These are phyloP conservation scores for Saksenaea vasiformis DNA, from an alignment of 371 early-diverging fungal genomes.

Conservation along the genomic window DNA sequence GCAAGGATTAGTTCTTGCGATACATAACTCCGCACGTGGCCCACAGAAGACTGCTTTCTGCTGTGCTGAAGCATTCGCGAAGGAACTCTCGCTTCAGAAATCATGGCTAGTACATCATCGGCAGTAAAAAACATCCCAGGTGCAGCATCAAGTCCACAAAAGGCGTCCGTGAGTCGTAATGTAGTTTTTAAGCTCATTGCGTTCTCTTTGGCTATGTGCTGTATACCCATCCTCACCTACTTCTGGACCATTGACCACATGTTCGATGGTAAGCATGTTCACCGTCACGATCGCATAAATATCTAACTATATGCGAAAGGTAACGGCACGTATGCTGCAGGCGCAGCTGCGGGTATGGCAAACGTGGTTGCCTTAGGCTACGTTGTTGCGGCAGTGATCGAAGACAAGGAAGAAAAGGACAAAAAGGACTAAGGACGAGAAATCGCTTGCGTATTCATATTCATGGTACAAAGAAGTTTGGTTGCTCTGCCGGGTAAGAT, in stretches of 20 bases:
- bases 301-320: constrained; percentile 18
- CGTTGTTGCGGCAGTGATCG: constrained; percentile 41
- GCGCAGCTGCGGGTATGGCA: constrained; percentile 47
- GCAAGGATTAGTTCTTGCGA: too few relatives aligned
- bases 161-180: constrained; percentile 11
- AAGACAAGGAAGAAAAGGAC: constrained; percentile 23
- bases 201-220: constrained; percentile 16
- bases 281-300: neutral
- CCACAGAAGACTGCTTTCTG: neutral
- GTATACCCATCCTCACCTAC: constrained; percentile 18
- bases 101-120: neutral
- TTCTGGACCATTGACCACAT: constrained; percentile 12
- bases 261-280: constrained; percentile 4
- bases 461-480: too few relatives aligned
- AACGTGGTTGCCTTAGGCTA: constrained; percentile 47
- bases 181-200: constrained; percentile 19
- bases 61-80: neutral
- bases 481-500: too few relatives aligned
- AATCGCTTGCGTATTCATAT: neutral
- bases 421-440: constrained; percentile 21
- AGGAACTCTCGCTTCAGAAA: neutral
- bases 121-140: neutral
- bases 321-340: constrained; percentile 53
- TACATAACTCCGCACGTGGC: neutral
- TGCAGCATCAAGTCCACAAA: neutral